Evolutionary conservation across 345 rosid species (phyloP).

Genomic region (Populus nigra): DNA sequence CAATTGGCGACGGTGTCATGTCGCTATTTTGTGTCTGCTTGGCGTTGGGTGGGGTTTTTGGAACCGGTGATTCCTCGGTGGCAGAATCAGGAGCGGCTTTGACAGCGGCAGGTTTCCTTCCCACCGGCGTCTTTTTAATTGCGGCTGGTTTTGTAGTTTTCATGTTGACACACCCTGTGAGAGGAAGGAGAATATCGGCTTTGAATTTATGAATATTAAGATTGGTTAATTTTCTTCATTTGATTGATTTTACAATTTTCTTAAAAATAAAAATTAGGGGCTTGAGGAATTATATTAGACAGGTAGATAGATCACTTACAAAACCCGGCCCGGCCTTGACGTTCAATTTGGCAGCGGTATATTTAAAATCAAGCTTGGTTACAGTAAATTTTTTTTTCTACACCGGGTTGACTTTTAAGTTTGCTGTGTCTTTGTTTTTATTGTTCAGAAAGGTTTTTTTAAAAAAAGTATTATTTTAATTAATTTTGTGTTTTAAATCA

Average conservation of each 20-base stretch:
- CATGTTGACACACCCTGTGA: conserved; percentile 16
- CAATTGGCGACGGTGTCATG: conserved; percentile 10
- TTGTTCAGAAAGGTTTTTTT: too few relatives aligned
- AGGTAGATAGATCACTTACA: too few relatives aligned
- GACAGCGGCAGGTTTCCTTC: conserved; percentile 25
- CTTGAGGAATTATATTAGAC: too few relatives aligned
- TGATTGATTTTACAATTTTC: neutral
- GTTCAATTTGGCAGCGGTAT: too few relatives aligned
- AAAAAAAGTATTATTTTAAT: too few relatives aligned
- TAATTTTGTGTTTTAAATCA: too few relatives aligned
- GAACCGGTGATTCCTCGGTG: conserved; percentile 10
- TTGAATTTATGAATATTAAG: neutral
- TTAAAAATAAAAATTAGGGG: too few relatives aligned
- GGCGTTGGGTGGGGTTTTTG: conserved; percentile 26
- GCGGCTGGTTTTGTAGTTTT: conserved; percentile 33
- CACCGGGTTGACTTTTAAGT: too few relatives aligned
- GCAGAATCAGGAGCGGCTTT: conserved; percentile 7
- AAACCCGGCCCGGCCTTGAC: too few relatives aligned
- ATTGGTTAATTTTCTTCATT: neutral
- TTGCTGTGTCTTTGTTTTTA: too few relatives aligned
- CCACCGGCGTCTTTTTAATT: conserved; percentile 35
- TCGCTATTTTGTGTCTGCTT: conserved; percentile 21
- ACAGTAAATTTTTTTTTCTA: too few relatives aligned
- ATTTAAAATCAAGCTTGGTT: too few relatives aligned
- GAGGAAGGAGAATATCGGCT: neutral